phyloP scores from a whole-genome alignment of 2,329 filamentous ascomycete genomes.

The Phialemoniopsis sp. region DNA sequence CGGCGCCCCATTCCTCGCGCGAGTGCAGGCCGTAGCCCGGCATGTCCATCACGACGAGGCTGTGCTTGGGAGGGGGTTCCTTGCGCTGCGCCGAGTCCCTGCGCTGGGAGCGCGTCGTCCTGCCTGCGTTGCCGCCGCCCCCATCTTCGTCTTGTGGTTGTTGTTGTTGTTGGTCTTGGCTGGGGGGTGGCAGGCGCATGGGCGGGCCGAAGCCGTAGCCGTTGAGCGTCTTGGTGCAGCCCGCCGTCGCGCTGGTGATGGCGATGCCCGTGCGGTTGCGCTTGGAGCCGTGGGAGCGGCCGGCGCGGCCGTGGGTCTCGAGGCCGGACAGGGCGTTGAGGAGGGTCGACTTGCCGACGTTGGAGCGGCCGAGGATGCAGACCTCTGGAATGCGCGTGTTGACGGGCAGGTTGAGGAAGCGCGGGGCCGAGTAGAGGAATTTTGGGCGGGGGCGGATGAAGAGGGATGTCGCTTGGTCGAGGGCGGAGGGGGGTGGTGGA shows the following conservation, averaged over 20 bases:
- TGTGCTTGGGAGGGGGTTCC: constrained; percentile 37
- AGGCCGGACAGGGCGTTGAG: constrained; percentile 72
- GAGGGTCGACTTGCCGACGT: constrained; percentile 85
- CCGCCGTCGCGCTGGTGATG: constrained; percentile 44
- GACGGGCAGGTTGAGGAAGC: constrained; percentile 41
- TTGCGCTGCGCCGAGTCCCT: constrained; percentile 8
- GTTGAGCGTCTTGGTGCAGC: constrained; percentile 52
- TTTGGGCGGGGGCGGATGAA: constrained; percentile 14
- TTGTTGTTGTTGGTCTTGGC: constrained; percentile 6
- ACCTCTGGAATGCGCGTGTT: constrained; percentile 57
- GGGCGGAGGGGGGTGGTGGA: constrained; percentile 7
- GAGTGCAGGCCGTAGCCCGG: constrained; percentile 28
- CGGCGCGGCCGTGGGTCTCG: constrained; percentile 14
- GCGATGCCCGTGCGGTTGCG: constrained; percentile 37
- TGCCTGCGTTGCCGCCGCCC: neutral
- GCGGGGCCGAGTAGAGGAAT: constrained; percentile 47
- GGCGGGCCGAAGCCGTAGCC: constrained; percentile 49
- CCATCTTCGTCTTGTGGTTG: constrained; percentile 10
- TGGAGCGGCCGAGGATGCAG: constrained; percentile 80
- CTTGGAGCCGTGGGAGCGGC: constrained; percentile 16
- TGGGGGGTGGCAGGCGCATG: constrained; percentile 16
- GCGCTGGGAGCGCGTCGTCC: constrained; percentile 10
- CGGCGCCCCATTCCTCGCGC: constrained; percentile 44
- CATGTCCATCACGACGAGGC: constrained; percentile 39
- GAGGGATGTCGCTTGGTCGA: constrained; percentile 15